phyloP scores from a whole-genome alignment of 139 green algal genomes.

The Picocystis salinarum region DNA sequence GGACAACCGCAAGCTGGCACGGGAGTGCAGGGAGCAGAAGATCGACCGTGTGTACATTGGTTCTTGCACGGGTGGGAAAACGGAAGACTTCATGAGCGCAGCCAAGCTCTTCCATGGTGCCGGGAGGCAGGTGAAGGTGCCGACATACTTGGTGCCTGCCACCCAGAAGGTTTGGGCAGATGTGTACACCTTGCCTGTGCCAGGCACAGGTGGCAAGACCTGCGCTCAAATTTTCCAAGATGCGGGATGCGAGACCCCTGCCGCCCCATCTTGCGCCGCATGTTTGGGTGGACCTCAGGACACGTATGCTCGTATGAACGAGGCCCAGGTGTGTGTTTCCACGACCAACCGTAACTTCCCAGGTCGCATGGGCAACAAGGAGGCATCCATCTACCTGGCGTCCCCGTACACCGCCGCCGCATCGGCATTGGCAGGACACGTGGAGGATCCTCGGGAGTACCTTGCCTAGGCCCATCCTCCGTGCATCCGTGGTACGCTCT shows the following conservation, averaged over 20 bases:
- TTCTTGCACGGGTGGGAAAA: conserved; percentile 71
- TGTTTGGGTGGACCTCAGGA: conserved; percentile 81
- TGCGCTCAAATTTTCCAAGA: conserved; percentile 82
- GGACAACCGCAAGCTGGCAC: conserved; percentile 79
- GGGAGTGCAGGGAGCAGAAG: conserved; percentile 50
- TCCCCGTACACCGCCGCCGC: conserved; percentile 80
- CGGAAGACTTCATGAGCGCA: conserved; percentile 77
- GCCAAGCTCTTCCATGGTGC: conserved; percentile 71
- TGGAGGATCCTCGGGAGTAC: conserved; percentile 75
- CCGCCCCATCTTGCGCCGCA: conserved; percentile 68
- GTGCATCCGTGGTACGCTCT: too few relatives aligned
- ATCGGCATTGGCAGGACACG: conserved; percentile 55
- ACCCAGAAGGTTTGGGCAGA: conserved; percentile 94
- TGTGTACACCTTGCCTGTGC: conserved; percentile 72
- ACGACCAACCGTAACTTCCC: conserved; percentile 97
- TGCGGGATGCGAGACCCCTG: conserved; percentile 68
- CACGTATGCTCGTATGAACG: conserved; percentile 91
- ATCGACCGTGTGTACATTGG: conserved; percentile 95
- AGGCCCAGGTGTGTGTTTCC: conserved; percentile 74
- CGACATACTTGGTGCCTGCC: conserved; percentile 84
- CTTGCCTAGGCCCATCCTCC: too few relatives aligned
- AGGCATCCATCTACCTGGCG: conserved; percentile 84
- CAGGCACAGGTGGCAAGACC: conserved; percentile 81
- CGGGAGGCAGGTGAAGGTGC: conserved; percentile 64
- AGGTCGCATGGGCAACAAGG: conserved; percentile 92